Evolutionary conservation across 352 stramenopile species (phyloP).

Genomic region (Phytophthora melonis): DNA sequence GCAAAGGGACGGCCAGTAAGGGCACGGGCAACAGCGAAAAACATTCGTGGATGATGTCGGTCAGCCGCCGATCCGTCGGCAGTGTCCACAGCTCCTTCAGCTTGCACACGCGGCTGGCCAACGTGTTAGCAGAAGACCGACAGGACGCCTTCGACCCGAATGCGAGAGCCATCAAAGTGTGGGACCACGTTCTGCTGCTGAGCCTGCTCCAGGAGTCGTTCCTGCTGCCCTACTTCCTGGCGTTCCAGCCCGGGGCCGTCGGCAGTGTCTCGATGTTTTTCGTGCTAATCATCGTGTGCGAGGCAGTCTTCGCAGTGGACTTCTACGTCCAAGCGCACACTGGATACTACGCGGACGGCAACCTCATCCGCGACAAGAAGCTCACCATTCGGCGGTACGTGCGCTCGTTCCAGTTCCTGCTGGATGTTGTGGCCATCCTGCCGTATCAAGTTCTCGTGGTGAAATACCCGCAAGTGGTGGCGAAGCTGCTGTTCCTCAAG

Average conservation of each 20-base stretch:
- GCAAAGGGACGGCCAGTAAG: background rate
- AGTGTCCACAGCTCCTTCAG: constrained; percentile 4
- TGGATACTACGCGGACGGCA: background rate
- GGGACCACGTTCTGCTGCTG: background rate
- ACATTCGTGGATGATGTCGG: background rate
- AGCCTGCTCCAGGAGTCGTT: background rate
- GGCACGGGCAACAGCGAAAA: background rate
- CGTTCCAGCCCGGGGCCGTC: background rate
- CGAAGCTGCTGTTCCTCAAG: constrained; percentile 1
- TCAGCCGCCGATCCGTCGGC: background rate
- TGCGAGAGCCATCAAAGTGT: background rate
- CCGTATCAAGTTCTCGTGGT: background rate
- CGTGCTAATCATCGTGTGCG: background rate
- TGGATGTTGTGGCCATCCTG: constrained; percentile 1
- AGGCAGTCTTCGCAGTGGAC: background rate
- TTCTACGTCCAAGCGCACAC: background rate
- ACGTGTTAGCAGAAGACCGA: background rate
- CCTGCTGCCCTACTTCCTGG: background rate
- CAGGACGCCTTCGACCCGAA: constrained; percentile 6
- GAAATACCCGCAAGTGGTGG: background rate
- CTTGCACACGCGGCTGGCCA: background rate
- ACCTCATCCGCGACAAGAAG: constrained; percentile 2
- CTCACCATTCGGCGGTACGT: background rate
- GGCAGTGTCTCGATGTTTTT: background rate
- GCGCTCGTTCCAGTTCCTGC: background rate